phyloP scores from a whole-genome alignment of 805 yeast genomes.

The Pichia californica region DNA sequence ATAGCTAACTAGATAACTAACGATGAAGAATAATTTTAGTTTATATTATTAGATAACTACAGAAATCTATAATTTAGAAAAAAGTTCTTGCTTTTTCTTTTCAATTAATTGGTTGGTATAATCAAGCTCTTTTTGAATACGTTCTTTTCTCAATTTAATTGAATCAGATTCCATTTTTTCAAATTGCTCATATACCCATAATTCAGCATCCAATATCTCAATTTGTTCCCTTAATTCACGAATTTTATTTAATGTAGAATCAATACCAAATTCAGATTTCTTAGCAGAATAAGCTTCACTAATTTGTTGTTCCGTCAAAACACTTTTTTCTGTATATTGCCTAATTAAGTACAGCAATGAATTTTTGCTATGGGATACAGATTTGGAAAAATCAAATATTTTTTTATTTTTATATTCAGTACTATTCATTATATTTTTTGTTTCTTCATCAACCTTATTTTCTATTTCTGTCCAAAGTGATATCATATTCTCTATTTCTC shows the following conservation, averaged over 20 bases:
- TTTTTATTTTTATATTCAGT: not conserved
- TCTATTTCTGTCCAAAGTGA: not conserved
- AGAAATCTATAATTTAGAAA: not conserved
- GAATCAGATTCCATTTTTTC: conserved; percentile 2
- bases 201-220: not conserved
- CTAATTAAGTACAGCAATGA: not conserved
- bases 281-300: not conserved
- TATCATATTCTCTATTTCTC: not conserved
- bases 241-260: not conserved
- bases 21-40: too few relatives aligned
- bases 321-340: conserved; percentile 1
- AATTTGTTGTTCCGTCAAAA: not conserved
- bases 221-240: not conserved
- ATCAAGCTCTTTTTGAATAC: conserved; percentile 10
- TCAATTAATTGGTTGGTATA: conserved; percentile 1
- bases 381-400: not conserved
- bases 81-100: not conserved
- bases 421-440: not conserved
- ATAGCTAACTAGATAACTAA: too few relatives aligned
- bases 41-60: too few relatives aligned
- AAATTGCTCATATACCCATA: conserved; percentile 6
- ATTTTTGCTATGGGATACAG: not conserved
- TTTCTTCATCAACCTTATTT: not conserved
- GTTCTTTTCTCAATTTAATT: conserved; percentile 3
- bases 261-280: not conserved